Base-by-base conservation (phyloP, 371 early-diverging fungal genomes). In the Mortierella sp. region DNA sequence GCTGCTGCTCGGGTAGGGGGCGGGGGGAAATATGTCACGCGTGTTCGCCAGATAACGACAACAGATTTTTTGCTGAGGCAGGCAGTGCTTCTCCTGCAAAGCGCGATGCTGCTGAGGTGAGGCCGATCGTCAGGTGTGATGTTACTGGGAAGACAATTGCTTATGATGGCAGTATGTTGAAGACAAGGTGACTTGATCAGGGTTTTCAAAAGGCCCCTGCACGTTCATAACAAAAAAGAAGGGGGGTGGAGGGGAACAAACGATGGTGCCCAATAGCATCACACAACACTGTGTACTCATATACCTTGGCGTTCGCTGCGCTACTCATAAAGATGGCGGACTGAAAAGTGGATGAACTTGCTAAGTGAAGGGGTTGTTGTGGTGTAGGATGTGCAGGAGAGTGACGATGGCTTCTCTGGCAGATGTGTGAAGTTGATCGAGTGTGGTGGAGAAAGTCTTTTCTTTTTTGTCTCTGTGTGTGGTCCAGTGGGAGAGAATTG, bases 261-360 rank as follows among this genome's bases (percentile, higher is more conserved):
- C 4, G 37, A 34, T 34, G n/a, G 37, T 34, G 24, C 24, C 30
- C 2, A 21, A 50, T 28, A n/a, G n/a, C n/a, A n/a, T 9, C 30
- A 50, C 50, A 34, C 19, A 37, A 39, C 11, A 9, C 3, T 24
- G 48, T 26, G 53, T n/a, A 27, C 21, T 3, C 4, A 21, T 41
- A 64, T 76, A 76, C 78, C 78, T 76, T 76, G 70, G 56, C 70
- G 70, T 76, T 76, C 66, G 78, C 56, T 69, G 78, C 66, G 78
- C 70, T 75, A 68, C 75, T 76, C 78, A 76, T 76, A 76, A 76
- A 75, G 75, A 75, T 60, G 70, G 61, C 62, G 61, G 53, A 53
- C 50, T 52, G 47, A 55, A 46, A 56, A 46, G 47, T 28, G 32
- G 58, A 48, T 15, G 23, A 48, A 23, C 17, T 43, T 7, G 37